These are phyloP conservation scores for Penicillium tannophilum DNA, from an alignment of 495 filamentous ascomycete species.

Conservation along the genomic window DNA sequence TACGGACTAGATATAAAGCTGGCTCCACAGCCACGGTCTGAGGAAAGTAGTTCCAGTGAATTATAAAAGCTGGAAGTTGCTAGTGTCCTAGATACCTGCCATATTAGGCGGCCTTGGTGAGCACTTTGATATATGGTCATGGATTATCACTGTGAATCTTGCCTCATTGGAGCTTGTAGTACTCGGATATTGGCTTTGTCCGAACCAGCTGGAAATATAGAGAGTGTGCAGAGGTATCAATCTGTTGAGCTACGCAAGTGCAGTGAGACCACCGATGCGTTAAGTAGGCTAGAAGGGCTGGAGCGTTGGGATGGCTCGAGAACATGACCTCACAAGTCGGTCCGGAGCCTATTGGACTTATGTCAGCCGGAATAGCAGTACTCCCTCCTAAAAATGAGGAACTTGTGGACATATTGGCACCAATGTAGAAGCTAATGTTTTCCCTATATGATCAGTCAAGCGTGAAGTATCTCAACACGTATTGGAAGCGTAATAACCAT, in stretches of 20 bases:
- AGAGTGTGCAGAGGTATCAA: not conserved
- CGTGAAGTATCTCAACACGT: too few species aligned
- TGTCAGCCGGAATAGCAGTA: constrained; percentile 6
- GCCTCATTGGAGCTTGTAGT: too few species aligned
- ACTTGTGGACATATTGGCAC: not conserved
- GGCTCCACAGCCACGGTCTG: too few species aligned
- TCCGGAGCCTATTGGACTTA: constrained; percentile 10
- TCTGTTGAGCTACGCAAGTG: not conserved
- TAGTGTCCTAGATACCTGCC: too few species aligned
- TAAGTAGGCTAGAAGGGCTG: not conserved
- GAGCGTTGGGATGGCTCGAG: not conserved
- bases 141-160: not conserved
- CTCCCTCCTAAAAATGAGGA: not conserved
- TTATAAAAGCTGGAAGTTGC: too few species aligned
- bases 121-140: not conserved
- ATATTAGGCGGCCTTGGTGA: not conserved
- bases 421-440: not conserved
- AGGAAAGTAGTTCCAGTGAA: too few species aligned
- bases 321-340: constrained; percentile 1
- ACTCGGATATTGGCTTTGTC: too few species aligned
- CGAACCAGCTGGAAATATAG: too few species aligned
- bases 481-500: not conserved
- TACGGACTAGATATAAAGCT: too few species aligned
- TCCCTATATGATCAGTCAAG: not conserved
- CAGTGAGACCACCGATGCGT: not conserved